Base-by-base conservation (phyloP, 1,284 basidiomycete species). In the Trichosporon sp. region DNA sequence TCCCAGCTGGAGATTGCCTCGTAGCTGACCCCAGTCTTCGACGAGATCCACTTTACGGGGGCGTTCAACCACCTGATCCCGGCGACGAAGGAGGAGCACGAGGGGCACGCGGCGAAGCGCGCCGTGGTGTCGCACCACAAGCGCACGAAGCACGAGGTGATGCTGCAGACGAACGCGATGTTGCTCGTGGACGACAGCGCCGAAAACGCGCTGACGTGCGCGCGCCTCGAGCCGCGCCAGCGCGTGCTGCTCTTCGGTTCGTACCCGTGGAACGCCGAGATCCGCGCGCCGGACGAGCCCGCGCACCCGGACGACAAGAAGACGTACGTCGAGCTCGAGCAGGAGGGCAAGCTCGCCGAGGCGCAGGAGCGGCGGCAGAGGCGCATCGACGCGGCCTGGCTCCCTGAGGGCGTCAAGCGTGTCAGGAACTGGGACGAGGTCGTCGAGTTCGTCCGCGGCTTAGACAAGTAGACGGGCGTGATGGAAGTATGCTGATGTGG, bases 101-200 rank as follows among this genome's bases (percentile, higher is more conserved):
- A 75, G 47, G 79, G 80, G 15, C 86, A 88, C 71, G 83, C 77
- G 18, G 77, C 76, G 8, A 83, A 85, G 25, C 75, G 76, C 47
- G 77, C 86, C 62, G 85, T 88, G 66, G 81, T 88, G 27, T 81
- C 86, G 31, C 89, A 87, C 67, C 89, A 88, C 75, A 81, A 81
- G 68, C 79, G 90, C 38, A 87, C 86, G 66, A 92, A 92, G 79
- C 88, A 89, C 25, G 88, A 91, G 76, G 87, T 91, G 60, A 90
- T 91, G 77, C 82, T 87, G 64, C 85, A 87, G 70, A 83, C 91
- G 15, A 85, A 86, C 27, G 89, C 90, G 18, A 83, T 86, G 62
- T 79, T 92, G 47, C 83, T 92, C 64, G 88, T 92, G 68, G 91
- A 93, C 82, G 91, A 93, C 82, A 91, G 90, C 3, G 78, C 88